Evolutionary conservation across 192 early-diverging fungal species (phyloP), one percentile per base, ranked within the genome.

Genomic region (Entomortierella chlamydospora): DNA sequence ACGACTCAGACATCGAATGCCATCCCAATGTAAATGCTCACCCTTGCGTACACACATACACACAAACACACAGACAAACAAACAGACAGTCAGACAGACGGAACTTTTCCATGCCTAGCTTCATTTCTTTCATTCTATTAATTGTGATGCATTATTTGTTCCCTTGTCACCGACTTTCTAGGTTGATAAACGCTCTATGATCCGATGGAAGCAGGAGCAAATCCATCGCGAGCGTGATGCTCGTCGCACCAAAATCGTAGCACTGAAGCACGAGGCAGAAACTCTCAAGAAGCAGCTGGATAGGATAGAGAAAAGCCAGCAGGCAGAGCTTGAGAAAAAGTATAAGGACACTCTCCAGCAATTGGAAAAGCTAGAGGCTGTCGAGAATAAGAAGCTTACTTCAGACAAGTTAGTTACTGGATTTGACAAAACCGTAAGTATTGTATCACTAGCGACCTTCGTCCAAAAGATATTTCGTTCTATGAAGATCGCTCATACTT

Each of bases 1-100:
- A 98, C 84, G 96, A 98, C 86, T 94, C 93, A n/a, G 96, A 98
- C 81, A 92, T 98, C 80, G 96, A 98, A 72, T 85, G 87, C n/a
- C 93, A 95, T 84, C 97, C 97, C 34, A 97, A 98, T 61, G 95
- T 98, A 78, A 42, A 18, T 29, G 11, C 34, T 50, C 18, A 6
- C 33, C 25, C 25, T 47, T 20, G 3, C 20, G 2, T 17, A 47
- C 15, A 7, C n/a, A 7, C 34, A 37, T 37, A 10, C 45, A 47
- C 45, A 47, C 45, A 47, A 47, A 6, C 13, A 41, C 39, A 41
- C 39, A 41, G 13, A 41, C 6, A 41, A 13, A 41, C 6, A 41
- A 13, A 41, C 6, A 41, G 39, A 41, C 6, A 41, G 39, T 9
- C 6, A 41, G 39, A 41, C 6, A 41, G 39, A 41, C 6, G 13